Conservation (phyloP, 2,329 filamentous ascomycete genomes). For the Catunica adiposa region DNA sequence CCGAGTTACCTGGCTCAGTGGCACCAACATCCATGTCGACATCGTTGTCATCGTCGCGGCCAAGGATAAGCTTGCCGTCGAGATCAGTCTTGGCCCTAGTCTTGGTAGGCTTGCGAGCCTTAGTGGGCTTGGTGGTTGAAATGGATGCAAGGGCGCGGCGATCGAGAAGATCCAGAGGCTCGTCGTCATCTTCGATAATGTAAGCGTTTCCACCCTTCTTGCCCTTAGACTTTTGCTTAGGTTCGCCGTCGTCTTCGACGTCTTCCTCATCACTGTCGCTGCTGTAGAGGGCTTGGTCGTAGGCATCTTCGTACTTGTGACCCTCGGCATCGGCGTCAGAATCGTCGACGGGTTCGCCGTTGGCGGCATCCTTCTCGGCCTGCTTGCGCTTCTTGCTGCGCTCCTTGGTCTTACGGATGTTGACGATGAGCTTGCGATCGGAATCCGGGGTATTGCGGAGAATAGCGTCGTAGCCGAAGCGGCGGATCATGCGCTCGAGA, state of each 20-base stretch:
- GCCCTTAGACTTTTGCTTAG: slow-evolving; percentile 16
- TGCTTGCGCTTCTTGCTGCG: slow-evolving; percentile 81
- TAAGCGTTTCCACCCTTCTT: slow-evolving; percentile 56
- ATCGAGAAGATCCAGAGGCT: slow-evolving; percentile 85
- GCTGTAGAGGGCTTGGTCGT: slow-evolving; percentile 90
- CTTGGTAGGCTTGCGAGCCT: slow-evolving; percentile 37
- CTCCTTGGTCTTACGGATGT: slow-evolving; percentile 91
- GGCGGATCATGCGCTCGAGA: slow-evolving; percentile 78
- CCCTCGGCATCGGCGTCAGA: slow-evolving; percentile 21
- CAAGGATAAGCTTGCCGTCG: slow-evolving; percentile 69
- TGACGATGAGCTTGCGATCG: slow-evolving; percentile 77
- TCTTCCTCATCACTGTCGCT: slow-evolving; percentile 46
- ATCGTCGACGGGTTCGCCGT: slow-evolving; percentile 18
- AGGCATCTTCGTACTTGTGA: slow-evolving; percentile 74
- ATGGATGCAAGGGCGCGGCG: slow-evolving; percentile 82
- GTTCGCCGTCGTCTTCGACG: slow-evolving; percentile 23
- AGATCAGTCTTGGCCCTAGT: slow-evolving; percentile 53
- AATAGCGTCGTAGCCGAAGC: slow-evolving; percentile 70
- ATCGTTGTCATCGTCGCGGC: slow-evolving; percentile 35
- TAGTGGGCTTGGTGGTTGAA: slow-evolving; percentile 70
- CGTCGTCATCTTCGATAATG: slow-evolving; percentile 86
- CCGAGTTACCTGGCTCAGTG: slow-evolving; percentile 35
- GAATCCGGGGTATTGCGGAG: slow-evolving; percentile 68
- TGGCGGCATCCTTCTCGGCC: slow-evolving; percentile 37
- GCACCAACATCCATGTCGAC: slow-evolving; percentile 50